phyloP scores from a whole-genome alignment of 2,329 filamentous ascomycete species.

The Teratosphaeria pseudoeucalypti region DNA sequence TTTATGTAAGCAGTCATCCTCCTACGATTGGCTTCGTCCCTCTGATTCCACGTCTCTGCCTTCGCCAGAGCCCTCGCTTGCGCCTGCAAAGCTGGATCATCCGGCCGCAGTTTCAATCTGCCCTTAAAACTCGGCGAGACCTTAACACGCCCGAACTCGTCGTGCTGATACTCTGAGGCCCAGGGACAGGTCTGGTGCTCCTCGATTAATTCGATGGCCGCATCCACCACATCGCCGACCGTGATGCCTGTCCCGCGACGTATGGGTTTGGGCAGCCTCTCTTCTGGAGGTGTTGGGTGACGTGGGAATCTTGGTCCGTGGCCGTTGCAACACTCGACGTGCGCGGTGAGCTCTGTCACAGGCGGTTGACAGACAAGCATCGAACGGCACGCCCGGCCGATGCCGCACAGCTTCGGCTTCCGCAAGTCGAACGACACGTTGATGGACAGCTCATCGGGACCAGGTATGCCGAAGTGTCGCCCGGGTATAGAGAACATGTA shows the following conservation, averaged over 20 bases:
- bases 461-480: neutral
- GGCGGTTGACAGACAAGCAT: neutral
- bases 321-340: neutral
- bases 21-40: neutral
- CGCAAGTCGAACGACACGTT: neutral
- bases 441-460: neutral
- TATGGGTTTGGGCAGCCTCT: neutral
- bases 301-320: neutral
- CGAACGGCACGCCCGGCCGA: neutral
- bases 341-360: neutral
- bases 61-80: neutral
- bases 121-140: neutral
- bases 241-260: neutral
- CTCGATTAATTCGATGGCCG: neutral
- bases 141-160: neutral
- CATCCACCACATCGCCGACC: neutral
- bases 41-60: neutral
- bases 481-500: neutral
- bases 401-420: neutral
- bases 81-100: neutral
- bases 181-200: neutral
- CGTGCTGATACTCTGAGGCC: neutral
- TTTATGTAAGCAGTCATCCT: neutral
- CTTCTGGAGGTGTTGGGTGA: neutral
- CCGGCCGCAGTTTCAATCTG: neutral